A percentile compares a stretch with the other conserved stretches of the same genome.
Conservation (phyloP, 1,139 yeast genomes). For the Chernovozyma sophiae-reginae region DNA sequence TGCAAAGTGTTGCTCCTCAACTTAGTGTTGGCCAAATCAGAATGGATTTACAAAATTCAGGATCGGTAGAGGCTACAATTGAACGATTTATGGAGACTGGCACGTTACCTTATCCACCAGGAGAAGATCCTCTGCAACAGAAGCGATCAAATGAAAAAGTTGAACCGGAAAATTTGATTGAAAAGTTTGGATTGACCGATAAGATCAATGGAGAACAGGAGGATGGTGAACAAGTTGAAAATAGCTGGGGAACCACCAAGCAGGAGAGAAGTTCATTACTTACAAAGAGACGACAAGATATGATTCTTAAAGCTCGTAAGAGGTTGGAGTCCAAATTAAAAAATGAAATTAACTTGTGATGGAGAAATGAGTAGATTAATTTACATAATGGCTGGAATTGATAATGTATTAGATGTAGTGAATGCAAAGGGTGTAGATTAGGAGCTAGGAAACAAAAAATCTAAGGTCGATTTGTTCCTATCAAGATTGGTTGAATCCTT, state of each 20-base stretch:
- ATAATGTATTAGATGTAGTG: not conserved
- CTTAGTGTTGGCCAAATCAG: conserved; percentile 68
- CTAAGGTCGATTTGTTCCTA: no score
- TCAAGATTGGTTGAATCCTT: conserved; percentile 5
- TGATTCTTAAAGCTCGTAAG: conserved; percentile 42
- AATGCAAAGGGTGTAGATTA: not conserved
- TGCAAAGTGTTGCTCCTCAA: conserved; percentile 76
- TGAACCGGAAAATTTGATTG: conserved; percentile 29
- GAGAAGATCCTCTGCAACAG: conserved; percentile 18
- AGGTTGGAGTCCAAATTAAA: conserved; percentile 36
- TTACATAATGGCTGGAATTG: not conserved
- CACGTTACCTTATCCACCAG: conserved; percentile 65
- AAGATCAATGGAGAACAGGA: conserved; percentile 11
- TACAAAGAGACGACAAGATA: conserved; percentile 34
- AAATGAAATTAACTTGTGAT: conserved; percentile 18
- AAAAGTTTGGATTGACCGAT: conserved; percentile 30
- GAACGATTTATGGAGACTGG: conserved; percentile 66
- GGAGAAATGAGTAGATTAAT: not conserved
- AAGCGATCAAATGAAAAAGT: conserved; percentile 8
- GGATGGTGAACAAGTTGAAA: conserved; percentile 5
- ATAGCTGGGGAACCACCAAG: conserved; percentile 17
- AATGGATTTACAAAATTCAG: conserved; percentile 60
- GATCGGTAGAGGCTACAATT: conserved; percentile 77
- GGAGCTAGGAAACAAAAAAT: no score
- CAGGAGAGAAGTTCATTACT: conserved; percentile 18